Base-by-base conservation (phyloP, 164 flowering plant genomes). In the Magnolia officinalis region DNA sequence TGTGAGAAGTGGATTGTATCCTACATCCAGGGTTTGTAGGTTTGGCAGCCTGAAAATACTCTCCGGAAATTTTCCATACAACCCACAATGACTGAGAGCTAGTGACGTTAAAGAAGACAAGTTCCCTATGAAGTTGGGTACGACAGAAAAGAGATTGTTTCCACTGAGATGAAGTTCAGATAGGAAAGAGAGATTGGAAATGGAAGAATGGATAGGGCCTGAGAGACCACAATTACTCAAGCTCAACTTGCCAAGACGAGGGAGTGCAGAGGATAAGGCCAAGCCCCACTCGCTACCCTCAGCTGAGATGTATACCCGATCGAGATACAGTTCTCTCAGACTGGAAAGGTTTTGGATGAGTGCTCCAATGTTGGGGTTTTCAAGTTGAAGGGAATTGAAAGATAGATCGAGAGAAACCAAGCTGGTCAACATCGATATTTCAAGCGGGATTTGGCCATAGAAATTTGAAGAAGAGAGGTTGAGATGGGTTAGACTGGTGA, bases 191-290 rank as follows among this genome's bases (percentile, higher is more conserved):
- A 85, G 81, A 21, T 24, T 20, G 10, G 50, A 50, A 63, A 85
- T 68, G 23, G 85, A 85, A n/a, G 26, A 4, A 77, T 76, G 70
- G 26, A 80, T 50, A 9, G 82, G 86, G 7, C 86, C 89, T 16
- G 76, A 73, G 51, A 86, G 72, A 20, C 73, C 0, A 75, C 86
- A 83, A 19, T 72, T 55, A 8, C 75, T 26, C 64, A 87, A 72
- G 76, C 84, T 81, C 82, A 87, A 76, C 8, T 65, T 77, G 20
- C 64, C 63, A 61, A 87, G 71, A 19, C 77, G 75, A 0, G 83
- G 84, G 6, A 85, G 51, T 10, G 85, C 76, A 51, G 83, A 79
- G 2, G 86, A 85, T n/a, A 84, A 11, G 29, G 74, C 80, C 63
- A 55, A 52, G 74, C 81, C 78, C 90, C 87, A 85, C 2, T 79